These are phyloP conservation scores for Fusarium sp. DNA, from an alignment of 2,329 filamentous ascomycete species.

Conservation along the genomic window DNA sequence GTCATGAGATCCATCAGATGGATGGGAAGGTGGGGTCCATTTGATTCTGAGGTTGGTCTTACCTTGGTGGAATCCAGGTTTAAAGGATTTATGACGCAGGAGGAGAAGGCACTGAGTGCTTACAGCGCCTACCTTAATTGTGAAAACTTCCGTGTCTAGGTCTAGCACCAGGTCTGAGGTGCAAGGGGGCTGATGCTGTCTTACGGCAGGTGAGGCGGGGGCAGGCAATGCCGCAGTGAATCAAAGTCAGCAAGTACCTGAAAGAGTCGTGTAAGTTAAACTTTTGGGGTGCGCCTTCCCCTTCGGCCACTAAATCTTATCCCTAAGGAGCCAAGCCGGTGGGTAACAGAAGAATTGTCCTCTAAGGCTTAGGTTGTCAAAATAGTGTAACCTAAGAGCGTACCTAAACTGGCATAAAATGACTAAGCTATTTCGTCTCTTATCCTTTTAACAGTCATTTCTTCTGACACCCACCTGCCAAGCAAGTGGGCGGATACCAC, in stretches of 20 bases:
- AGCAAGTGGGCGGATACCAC: not conserved
- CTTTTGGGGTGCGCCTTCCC: conserved; percentile 21
- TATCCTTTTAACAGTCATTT: not conserved
- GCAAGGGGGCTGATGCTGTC: conserved; percentile 6
- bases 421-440: too few species aligned
- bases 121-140: not conserved
- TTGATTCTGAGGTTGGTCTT: not conserved
- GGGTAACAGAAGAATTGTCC: too few species aligned
- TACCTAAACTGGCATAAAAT: too few species aligned
- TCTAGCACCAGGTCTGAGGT: not conserved
- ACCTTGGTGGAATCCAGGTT: not conserved
- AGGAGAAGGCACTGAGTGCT: not conserved
- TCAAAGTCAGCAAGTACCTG: not conserved
- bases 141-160: not conserved
- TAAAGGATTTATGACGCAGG: conserved; percentile 7
- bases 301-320: conserved; percentile 36
- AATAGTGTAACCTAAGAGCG: too few species aligned
- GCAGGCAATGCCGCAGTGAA: not conserved
- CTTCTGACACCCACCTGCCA: not conserved
- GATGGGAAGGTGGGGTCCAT: conserved; percentile 8
- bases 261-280: conserved; percentile 14
- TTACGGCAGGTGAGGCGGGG: conserved; percentile 1
- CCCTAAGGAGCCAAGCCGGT: not conserved
- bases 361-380: too few species aligned
- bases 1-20: conserved; percentile 14